phyloP scores from a whole-genome alignment of 108 stramenopile genomes.

The Cylindrotheca fusiformis region DNA sequence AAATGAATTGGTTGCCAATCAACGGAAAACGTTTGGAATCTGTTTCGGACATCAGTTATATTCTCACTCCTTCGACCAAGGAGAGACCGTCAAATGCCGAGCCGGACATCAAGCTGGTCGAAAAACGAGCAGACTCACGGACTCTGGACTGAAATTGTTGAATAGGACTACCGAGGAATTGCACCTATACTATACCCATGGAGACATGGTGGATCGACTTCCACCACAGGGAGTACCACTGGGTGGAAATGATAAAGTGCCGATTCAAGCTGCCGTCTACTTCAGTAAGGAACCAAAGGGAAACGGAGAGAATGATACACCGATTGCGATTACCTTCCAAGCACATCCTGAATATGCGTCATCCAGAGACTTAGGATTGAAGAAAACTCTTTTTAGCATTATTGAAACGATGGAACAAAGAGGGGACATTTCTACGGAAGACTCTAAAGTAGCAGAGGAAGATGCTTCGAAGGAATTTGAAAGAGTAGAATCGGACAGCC shows the following conservation, averaged over 20 bases:
- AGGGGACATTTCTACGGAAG: constrained; percentile 23
- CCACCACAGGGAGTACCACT: constrained; percentile 53
- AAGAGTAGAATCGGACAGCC: constrained; percentile 39
- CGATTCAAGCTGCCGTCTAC: constrained; percentile 70
- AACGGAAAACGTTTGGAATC: constrained; percentile 56
- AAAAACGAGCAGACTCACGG: constrained; percentile 25
- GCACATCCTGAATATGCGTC: constrained; percentile 75
- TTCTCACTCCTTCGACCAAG: constrained; percentile 65
- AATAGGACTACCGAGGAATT: neutral
- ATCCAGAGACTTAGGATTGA: constrained; percentile 27
- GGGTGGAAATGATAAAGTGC: constrained; percentile 58
- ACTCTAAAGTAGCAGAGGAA: constrained; percentile 13
- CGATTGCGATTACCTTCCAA: constrained; percentile 75
- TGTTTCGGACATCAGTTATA: constrained; percentile 86
- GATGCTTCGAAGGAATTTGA: constrained; percentile 39
- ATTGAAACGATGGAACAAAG: constrained; percentile 38
- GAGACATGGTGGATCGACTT: constrained; percentile 72
- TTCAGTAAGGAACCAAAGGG: constrained; percentile 22
- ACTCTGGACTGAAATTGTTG: constrained; percentile 18
- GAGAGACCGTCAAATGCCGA: constrained; percentile 28
- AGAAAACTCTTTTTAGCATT: constrained; percentile 35
- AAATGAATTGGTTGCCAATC: constrained; percentile 44
- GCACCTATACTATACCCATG: constrained; percentile 70
- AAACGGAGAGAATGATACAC: no score
- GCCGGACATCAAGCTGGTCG: constrained; percentile 51